Base-by-base conservation (phyloP, 306 rosid genomes). In the Mucuna pruriens region DNA sequence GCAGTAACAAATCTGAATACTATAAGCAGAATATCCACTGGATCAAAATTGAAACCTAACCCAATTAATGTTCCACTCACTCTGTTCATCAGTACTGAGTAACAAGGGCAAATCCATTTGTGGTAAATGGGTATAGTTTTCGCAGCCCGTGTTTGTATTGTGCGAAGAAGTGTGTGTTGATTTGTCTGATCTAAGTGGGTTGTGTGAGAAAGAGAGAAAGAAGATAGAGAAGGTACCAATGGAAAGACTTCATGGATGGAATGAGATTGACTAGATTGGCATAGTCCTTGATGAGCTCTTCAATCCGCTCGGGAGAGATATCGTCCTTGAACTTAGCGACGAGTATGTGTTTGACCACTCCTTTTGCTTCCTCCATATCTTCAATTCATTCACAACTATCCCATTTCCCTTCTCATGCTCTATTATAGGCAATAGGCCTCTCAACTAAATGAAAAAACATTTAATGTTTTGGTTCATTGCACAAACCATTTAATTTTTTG, bases 261-360 rank as follows among this genome's bases (percentile, higher is more conserved):
- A 91, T 23, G 87, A 89, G 82, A 65, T 82, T 82, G 83, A 95
- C 89, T 83, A 95, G 96, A 46, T 87, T 90, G 67, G 97, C 93
- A 60, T 87, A 95, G 52, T 46, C 86, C 29, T 93, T 91, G 74
- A 87, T 90, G 45, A 91, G 91, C 19, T 90, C 67, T 2, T 93
- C 86, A 23, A 90, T 89, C 84, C 64, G 48, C 3, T 83, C 74
- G 16, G 84, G 82, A 2, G 90, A 5, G 5, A 73, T 49, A 6
- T 85, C 98, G 4, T 91, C 90, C 44, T 91, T 95, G 92, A 95
- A 95, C 88, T 90, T 95, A 4, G 74, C 92, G 0, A 95, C 16
- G 76, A 95, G 0, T 0, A 93, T 45, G 83, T 95, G 99, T 80
- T 91, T 91, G 80, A 95, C 96, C 51, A 46, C 75, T 80, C 94